These are phyloP conservation scores for Diatrype stigma DNA, from an alignment of 2,329 filamentous ascomycete genomes.

Conservation along the genomic window DNA sequence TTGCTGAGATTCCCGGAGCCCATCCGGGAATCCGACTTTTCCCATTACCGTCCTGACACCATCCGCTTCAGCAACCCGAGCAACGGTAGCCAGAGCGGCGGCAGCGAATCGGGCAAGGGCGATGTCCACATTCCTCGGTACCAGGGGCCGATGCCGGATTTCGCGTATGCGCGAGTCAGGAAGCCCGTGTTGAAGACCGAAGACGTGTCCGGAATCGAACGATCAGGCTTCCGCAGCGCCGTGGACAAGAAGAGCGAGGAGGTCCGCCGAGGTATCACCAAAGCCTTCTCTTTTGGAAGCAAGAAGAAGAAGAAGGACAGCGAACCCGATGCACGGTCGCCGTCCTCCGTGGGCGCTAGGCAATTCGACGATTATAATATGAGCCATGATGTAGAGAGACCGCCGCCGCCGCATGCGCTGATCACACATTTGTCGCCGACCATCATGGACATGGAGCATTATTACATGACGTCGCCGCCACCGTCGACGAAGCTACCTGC, in stretches of 20 bases:
- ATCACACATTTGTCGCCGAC: conserved; percentile 14
- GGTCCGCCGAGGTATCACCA: conserved; percentile 48
- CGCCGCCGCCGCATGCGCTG: conserved; percentile 19
- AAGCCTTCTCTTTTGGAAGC: conserved; percentile 47
- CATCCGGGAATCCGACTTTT: conserved; percentile 28
- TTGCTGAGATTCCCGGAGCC: conserved; percentile 43
- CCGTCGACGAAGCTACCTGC: conserved; percentile 41
- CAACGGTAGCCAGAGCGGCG: conserved; percentile 35
- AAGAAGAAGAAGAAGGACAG: conserved; percentile 40
- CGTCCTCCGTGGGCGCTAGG: conserved; percentile 35
- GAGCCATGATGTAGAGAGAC: conserved; percentile 16
- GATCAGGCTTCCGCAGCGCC: conserved; percentile 47
- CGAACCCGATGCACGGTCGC: conserved; percentile 27
- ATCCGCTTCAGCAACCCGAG: conserved; percentile 23
- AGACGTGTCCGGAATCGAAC: conserved; percentile 51
- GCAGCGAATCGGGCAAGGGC: conserved; percentile 31
- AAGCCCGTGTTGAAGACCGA: conserved; percentile 43
- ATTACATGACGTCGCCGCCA: conserved; percentile 31
- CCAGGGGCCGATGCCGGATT: conserved; percentile 36
- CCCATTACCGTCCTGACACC: conserved; percentile 21
- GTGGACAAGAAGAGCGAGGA: conserved; percentile 55
- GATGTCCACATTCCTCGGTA: conserved; percentile 20
- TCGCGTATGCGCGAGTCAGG: conserved; percentile 39
- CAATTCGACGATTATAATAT: conserved; percentile 15
- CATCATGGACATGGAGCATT: conserved; percentile 15